Percentiles rank a stretch among this genome's conserved stretches.
Evolutionary conservation across 2,329 filamentous ascomycete species (phyloP).

Genomic region (Emergomyces africanus): DNA sequence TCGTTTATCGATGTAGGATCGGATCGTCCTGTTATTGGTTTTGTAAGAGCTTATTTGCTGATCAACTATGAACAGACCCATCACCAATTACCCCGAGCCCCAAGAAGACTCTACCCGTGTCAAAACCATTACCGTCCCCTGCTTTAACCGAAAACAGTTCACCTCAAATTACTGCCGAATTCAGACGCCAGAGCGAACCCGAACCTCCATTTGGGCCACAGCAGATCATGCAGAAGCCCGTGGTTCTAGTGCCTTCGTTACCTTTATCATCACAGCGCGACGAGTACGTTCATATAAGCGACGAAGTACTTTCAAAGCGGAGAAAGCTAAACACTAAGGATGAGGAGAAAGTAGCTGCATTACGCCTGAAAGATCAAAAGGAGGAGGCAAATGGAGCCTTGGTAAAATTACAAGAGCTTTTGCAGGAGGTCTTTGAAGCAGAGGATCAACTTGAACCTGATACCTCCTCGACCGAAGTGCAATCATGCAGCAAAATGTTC

Average conservation of each 20-base stretch:
- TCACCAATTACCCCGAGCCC: slow-evolving; percentile 14
- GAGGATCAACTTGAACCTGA: slow-evolving; percentile 56
- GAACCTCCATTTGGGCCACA: not conserved
- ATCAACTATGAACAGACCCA: slow-evolving; percentile 19
- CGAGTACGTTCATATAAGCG: slow-evolving; percentile 29
- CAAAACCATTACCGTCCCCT: slow-evolving; percentile 10
- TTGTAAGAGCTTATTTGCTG: not conserved
- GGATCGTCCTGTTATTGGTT: not conserved
- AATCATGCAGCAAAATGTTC: slow-evolving; percentile 43
- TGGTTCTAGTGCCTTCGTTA: slow-evolving; percentile 38
- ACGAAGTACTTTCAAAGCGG: slow-evolving; percentile 20
- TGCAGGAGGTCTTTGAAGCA: slow-evolving; percentile 62
- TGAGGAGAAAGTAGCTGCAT: slow-evolving; percentile 41
- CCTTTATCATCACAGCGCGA: slow-evolving; percentile 26
- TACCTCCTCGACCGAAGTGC: slow-evolving; percentile 29
- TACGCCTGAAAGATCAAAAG: slow-evolving; percentile 59
- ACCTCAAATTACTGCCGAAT: slow-evolving; percentile 1
- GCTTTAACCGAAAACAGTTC: slow-evolving; percentile 7
- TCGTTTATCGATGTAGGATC: slow-evolving; percentile 32
- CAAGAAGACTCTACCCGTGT: slow-evolving; percentile 12
- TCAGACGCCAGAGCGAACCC: slow-evolving; percentile 12
- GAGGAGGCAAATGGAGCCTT: slow-evolving; percentile 67
- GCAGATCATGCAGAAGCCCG: slow-evolving; percentile 19
- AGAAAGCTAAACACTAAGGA: slow-evolving; percentile 44
- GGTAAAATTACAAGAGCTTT: slow-evolving; percentile 54